Base-by-base conservation (phyloP, 305 asterid genomes). In the Fraxinus floribunda region DNA sequence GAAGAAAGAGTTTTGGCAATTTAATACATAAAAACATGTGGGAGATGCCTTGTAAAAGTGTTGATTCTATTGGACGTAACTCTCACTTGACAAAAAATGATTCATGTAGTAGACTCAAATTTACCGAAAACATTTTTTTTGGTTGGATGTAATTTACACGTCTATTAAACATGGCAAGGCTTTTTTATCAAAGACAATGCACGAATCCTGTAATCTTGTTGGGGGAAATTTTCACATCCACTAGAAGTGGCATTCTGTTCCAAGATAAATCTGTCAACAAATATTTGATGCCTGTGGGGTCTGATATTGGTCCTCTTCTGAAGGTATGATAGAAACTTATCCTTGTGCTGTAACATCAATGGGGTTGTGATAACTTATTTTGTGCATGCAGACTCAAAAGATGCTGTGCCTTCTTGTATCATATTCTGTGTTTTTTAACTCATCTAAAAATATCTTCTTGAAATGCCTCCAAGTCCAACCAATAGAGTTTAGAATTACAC, bases 31-130 rank as follows among this genome's bases (percentile, higher is more conserved):
- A 76, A 32, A 49, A 66, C 16, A 46, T 64, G 72, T 77, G 46
- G 35, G 75, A 72, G 55, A 22, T 84, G 78, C 80, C 81, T 81
- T 79, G 78, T 81, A n/a, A 75, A 86, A 84, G 85, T 49, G 76
- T 68, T 35, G 64, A 86, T 64, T 79, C 82, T 26, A 10, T 29
- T 68, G 75, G 39, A 68, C 8, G 38, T 4, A 68, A 29, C 74
- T 68, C 15, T 68, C 74, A 26, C 35, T 0, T 66, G 20, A 16
- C 7, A 4, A 68, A 68, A 68, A 68, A 68, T 22, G 7, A 24
- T 68, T 68, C 18, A 29, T 4, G 36, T 68, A 30, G 41, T 70
- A 7, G 10, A 68, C 75, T 70, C 20, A 22, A 64, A 64, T 22
- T 64, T 64, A 24, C 4, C 4, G 35, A 24, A 10, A 62, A 60